A percentile compares a stretch with the other conserved stretches of the same genome.
These are phyloP conservation scores for Tubosaeta sp. DNA, from an alignment of 768 basidiomycete species.

Conservation along the genomic window DNA sequence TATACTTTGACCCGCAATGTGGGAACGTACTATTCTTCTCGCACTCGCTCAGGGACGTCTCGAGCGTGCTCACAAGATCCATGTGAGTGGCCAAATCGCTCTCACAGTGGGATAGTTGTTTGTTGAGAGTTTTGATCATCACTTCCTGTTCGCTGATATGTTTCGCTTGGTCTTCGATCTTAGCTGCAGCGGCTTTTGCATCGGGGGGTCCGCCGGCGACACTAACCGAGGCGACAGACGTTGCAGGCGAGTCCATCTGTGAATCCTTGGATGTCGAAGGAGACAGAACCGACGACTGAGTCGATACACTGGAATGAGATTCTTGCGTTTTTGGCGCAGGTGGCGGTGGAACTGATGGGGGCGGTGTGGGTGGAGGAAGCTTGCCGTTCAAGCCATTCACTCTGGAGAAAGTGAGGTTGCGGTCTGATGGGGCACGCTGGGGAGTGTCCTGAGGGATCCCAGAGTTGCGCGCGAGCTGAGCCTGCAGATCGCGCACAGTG, in stretches of 20 bases:
- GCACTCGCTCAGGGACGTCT: conserved; percentile 83
- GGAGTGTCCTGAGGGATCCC: conserved; percentile 30
- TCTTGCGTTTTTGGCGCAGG: conserved; percentile 62
- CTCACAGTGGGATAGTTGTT: conserved; percentile 91
- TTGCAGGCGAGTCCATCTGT: conserved; percentile 61
- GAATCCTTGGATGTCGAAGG: conserved; percentile 69
- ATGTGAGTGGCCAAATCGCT: conserved; percentile 87
- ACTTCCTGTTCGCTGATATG: conserved; percentile 79
- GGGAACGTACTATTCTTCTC: conserved; percentile 81
- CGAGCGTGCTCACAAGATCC: conserved; percentile 81
- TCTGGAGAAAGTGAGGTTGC: conserved; percentile 52
- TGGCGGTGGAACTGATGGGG: conserved; percentile 83
- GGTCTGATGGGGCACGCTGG: conserved; percentile 52
- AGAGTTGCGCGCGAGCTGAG: conserved; percentile 58
- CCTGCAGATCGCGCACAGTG: conserved; percentile 74
- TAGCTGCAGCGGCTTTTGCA: conserved; percentile 45
- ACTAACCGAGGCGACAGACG: conserved; percentile 50
- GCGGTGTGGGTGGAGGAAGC: conserved; percentile 75
- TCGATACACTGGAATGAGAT: conserved; percentile 54
- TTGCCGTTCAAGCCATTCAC: conserved; percentile 64
- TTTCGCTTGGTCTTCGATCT: conserved; percentile 70
- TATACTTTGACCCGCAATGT: background rate
- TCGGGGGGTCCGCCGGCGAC: conserved; percentile 41
- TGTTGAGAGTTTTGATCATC: conserved; percentile 92
- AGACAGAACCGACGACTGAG: conserved; percentile 52